Conservation (phyloP, 163 green algal genomes). For the Trebouxiophyceae sp. region DNA sequence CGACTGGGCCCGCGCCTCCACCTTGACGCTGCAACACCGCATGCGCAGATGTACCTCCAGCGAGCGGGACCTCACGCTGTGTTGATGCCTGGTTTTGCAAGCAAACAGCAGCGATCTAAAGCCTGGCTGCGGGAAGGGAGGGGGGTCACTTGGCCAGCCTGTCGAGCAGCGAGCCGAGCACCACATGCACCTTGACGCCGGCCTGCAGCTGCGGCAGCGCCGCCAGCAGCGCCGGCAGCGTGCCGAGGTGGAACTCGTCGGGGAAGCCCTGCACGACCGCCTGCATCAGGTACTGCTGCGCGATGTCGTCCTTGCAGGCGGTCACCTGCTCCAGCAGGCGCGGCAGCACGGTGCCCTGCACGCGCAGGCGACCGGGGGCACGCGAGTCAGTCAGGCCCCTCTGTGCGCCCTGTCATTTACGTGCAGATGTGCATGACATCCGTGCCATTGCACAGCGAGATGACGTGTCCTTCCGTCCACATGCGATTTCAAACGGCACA, state of each 20-base stretch:
- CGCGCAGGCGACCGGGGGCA: too few species aligned
- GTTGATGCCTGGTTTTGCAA: slow-evolving; percentile 1
- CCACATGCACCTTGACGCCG: slow-evolving; percentile 57
- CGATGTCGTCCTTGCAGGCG: slow-evolving; percentile 92
- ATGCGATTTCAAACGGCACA: too few species aligned
- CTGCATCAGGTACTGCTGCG: slow-evolving; percentile 98
- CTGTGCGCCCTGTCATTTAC: too few species aligned
- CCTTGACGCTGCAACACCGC: too few species aligned
- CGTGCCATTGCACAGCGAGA: too few species aligned
- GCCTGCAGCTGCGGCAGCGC: slow-evolving; percentile 80
- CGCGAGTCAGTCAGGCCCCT: too few species aligned
- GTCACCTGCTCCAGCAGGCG: slow-evolving; percentile 81
- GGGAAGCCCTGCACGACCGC: slow-evolving; percentile 81
- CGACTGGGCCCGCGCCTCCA: too few species aligned
- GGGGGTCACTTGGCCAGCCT: slow-evolving; percentile 55
- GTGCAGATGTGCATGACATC: too few species aligned
- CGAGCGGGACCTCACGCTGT: too few species aligned
- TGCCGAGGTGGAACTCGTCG: slow-evolving; percentile 93
- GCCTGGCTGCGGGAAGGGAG: not conserved
- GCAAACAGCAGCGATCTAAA: not conserved
- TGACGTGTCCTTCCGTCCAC: too few species aligned
- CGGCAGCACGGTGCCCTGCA: slow-evolving; percentile 37
- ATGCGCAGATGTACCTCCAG: too few species aligned
- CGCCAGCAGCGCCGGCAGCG: slow-evolving; percentile 72
- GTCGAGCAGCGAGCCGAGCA: slow-evolving; percentile 64